Conservation (phyloP, 768 basidiomycete genomes). For the Phlegmacium glaucopus region DNA sequence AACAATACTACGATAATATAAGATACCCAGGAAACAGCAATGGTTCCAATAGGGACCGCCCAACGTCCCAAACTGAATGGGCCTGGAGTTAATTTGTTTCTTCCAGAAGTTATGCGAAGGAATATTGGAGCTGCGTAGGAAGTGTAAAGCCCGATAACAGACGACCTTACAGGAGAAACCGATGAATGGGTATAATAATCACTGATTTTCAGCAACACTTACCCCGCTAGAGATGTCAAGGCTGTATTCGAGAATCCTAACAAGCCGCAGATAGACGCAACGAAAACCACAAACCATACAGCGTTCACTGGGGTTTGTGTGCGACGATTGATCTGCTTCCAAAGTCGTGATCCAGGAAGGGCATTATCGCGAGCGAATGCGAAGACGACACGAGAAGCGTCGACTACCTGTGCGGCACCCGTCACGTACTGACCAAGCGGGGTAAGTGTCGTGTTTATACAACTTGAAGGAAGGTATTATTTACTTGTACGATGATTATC, state of each 20-base stretch:
- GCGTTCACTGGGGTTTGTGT: constrained; percentile 74
- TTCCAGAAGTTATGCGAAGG: constrained; percentile 66
- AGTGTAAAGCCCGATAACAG: constrained; percentile 69
- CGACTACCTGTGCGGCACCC: constrained; percentile 71
- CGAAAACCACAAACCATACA: constrained; percentile 68
- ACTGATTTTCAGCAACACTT: constrained; percentile 11
- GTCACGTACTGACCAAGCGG: constrained; percentile 53
- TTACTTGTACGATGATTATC: constrained; percentile 56
- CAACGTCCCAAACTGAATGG: constrained; percentile 59
- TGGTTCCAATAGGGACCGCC: constrained; percentile 53
- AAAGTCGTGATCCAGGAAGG: constrained; percentile 67
- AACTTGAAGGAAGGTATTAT: background rate
- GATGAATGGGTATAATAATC: background rate
- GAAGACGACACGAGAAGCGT: constrained; percentile 73
- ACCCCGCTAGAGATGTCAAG: constrained; percentile 67
- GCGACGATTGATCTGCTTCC: constrained; percentile 55
- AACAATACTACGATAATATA: constrained; percentile 60
- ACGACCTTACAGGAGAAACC: constrained; percentile 38
- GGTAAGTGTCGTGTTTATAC: background rate
- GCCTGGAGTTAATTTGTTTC: constrained; percentile 54
- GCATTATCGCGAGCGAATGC: constrained; percentile 75
- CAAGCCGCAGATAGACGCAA: constrained; percentile 54
- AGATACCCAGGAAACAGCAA: constrained; percentile 64
- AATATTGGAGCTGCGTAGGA: constrained; percentile 69
- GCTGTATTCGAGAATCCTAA: constrained; percentile 65